Percentiles rank a stretch among this genome's conserved stretches.
Evolutionary conservation across 305 asterid genomes (phyloP).

Genomic region (Nicotiana rustica): DNA sequence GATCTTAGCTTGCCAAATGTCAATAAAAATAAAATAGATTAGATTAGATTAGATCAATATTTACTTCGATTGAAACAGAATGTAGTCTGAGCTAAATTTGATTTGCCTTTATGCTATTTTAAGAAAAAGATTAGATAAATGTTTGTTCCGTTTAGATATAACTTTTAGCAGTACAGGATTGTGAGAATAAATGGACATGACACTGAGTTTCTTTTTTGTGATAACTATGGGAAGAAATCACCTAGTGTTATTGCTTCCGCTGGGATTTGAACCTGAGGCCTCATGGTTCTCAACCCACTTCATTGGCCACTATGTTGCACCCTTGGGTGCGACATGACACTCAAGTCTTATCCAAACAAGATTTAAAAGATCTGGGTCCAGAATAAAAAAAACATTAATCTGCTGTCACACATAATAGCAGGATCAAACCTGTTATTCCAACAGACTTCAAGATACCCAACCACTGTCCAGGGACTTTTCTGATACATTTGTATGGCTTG

Average conservation of each 20-base stretch:
- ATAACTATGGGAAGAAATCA: too few species aligned
- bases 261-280: too few species aligned
- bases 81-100: not conserved
- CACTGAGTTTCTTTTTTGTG: not conserved
- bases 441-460: not conserved
- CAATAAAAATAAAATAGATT: not conserved
- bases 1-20: not conserved
- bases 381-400: not conserved
- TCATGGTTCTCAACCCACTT: too few species aligned
- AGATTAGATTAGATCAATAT: not conserved
- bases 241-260: too few species aligned
- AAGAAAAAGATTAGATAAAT: not conserved
- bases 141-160: not conserved
- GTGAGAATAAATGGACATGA: constrained; percentile 24
- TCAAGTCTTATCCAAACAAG: not conserved
- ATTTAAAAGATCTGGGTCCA: constrained; percentile 5
- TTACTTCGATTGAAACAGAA: not conserved
- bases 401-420: constrained; percentile 9
- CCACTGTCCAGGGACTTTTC: constrained; percentile 12
- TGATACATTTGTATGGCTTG: constrained; percentile 24
- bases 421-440: constrained; percentile 3
- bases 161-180: not conserved
- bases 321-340: not conserved
- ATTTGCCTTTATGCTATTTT: not conserved
- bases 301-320: too few species aligned